phyloP scores from a whole-genome alignment of 495 filamentous ascomycete genomes.

The Clavariopsis aquatica region DNA sequence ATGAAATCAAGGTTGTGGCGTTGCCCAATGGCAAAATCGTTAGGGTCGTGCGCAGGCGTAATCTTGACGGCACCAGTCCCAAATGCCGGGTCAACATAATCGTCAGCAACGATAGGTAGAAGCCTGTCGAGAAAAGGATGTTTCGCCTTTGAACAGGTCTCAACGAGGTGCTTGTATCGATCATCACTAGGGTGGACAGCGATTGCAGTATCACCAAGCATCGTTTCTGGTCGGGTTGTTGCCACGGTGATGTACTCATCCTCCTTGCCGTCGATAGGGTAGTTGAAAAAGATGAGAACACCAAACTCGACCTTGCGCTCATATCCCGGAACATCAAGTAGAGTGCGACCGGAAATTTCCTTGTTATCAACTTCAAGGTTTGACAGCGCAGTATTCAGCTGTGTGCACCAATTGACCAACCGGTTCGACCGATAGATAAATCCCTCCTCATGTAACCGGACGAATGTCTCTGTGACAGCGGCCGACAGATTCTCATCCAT shows the following conservation, averaged over 20 bases:
- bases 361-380: slow-evolving; percentile 77
- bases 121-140: slow-evolving; percentile 71
- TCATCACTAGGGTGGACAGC: slow-evolving; percentile 73
- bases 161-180: slow-evolving; percentile 72
- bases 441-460: slow-evolving; percentile 71
- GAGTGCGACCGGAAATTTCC: slow-evolving; percentile 66
- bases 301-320: slow-evolving; percentile 75
- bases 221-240: slow-evolving; percentile 79
- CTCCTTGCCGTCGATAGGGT: slow-evolving; percentile 63
- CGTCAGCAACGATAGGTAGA: slow-evolving; percentile 69
- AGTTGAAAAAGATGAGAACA: slow-evolving; percentile 69
- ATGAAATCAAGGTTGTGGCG: slow-evolving; percentile 60
- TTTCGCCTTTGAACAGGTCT: slow-evolving; percentile 61
- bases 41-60: slow-evolving; percentile 76
- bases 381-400: slow-evolving; percentile 72
- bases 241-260: slow-evolving; percentile 69
- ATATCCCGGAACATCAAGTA: slow-evolving; percentile 66
- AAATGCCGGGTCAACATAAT: slow-evolving; percentile 70
- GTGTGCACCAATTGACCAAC: slow-evolving; percentile 76
- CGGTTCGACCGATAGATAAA: slow-evolving; percentile 75
- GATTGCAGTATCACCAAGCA: slow-evolving; percentile 76
- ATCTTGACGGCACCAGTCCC: slow-evolving; percentile 81
- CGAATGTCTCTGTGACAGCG: slow-evolving; percentile 73
- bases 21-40: slow-evolving; percentile 73
- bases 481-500: slow-evolving; percentile 67